Evolutionary conservation across 2,329 filamentous ascomycete genomes (phyloP).

Genomic region (Fusarium neocosmosporiellum): DNA sequence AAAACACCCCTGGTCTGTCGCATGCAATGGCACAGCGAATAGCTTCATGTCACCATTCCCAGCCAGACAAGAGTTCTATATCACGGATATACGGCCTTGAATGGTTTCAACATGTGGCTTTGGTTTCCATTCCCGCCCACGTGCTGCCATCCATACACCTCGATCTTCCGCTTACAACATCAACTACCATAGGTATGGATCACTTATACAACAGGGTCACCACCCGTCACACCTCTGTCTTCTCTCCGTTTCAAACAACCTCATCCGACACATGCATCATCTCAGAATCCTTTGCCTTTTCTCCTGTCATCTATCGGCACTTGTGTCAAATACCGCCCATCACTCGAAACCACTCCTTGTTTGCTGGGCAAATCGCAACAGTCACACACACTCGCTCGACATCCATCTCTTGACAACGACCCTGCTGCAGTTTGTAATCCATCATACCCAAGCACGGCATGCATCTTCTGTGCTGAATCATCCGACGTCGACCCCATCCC

Average conservation of each 20-base stretch:
- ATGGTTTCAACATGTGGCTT: not conserved
- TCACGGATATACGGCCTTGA: not conserved
- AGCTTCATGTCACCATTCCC: not conserved
- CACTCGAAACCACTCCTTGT: not conserved
- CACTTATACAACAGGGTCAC: not conserved
- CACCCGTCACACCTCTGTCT: slow-evolving; percentile 30
- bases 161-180: not conserved
- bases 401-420: not conserved
- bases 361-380: not conserved
- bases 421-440: not conserved
- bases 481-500: not conserved
- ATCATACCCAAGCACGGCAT: not conserved
- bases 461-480: not conserved
- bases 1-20: not conserved
- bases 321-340: not conserved
- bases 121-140: not conserved
- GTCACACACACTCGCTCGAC: not conserved
- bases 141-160: not conserved
- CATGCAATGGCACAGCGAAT: not conserved
- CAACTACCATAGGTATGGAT: slow-evolving; percentile 4
- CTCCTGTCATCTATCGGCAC: not conserved
- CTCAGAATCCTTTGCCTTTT: slow-evolving; percentile 3
- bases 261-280: slow-evolving; percentile 30
- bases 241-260: slow-evolving; percentile 23
- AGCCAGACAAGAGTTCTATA: not conserved